Evolutionary conservation across 768 basidiomycete species (phyloP).

Genomic region (Collybiopsis luxurians): DNA sequence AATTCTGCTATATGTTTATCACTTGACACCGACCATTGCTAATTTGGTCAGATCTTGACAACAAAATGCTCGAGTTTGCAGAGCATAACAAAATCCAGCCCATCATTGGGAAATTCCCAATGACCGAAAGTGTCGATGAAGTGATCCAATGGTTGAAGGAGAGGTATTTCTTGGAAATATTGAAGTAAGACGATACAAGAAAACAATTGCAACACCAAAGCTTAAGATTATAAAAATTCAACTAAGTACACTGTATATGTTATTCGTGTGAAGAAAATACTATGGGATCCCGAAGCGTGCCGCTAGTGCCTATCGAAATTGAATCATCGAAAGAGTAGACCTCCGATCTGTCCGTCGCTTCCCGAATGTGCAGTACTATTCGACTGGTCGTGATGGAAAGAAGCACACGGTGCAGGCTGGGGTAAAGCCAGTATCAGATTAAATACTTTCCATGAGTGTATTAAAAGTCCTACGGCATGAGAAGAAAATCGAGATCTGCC

Average conservation of each 20-base stretch:
- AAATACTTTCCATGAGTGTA: neutral
- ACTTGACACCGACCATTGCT: neutral
- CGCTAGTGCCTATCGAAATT: no score
- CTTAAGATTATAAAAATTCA: no score
- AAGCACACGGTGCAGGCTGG: neutral
- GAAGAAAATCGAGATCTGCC: neutral
- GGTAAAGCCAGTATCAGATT: neutral
- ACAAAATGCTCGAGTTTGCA: conserved; percentile 29
- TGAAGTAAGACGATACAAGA: no score
- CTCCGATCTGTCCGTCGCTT: neutral
- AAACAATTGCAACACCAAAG: no score
- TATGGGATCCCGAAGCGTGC: no score
- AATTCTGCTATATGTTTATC: neutral
- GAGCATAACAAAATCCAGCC: conserved; percentile 24
- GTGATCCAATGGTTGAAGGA: conserved; percentile 22
- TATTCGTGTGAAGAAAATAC: no score
- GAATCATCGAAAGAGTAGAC: neutral
- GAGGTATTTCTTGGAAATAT: conserved; percentile 17
- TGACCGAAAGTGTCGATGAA: conserved; percentile 25
- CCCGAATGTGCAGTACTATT: neutral
- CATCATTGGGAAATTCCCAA: conserved; percentile 24
- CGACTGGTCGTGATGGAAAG: neutral
- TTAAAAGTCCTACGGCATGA: neutral
- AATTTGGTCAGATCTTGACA: neutral
- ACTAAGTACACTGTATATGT: no score